Percentiles rank a stretch among this genome's conserved stretches.
These are phyloP conservation scores for Fusarium sp. DNA, from an alignment of 2,329 filamentous ascomycete species.

Conservation along the genomic window DNA sequence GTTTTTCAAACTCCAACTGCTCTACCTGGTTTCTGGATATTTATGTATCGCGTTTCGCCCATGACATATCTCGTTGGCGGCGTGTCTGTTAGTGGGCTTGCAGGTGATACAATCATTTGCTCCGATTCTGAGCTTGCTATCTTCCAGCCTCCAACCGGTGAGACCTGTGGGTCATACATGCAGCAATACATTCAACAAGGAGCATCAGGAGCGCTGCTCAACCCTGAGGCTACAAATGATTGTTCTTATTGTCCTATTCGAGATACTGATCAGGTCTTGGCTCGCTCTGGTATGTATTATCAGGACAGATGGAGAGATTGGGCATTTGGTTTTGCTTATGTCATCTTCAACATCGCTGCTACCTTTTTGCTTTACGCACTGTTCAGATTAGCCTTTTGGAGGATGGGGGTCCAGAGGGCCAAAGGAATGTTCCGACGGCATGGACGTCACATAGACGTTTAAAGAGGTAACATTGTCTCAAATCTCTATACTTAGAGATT, in stretches of 20 bases:
- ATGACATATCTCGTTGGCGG: slow-evolving; percentile 14
- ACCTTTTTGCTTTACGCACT: background rate
- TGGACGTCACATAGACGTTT: background rate
- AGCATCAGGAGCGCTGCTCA: background rate
- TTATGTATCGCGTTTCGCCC: slow-evolving; percentile 67
- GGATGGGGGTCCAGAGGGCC: background rate
- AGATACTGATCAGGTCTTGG: background rate
- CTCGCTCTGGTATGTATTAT: slow-evolving; percentile 6
- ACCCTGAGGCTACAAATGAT: background rate
- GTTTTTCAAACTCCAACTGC: slow-evolving; percentile 69
- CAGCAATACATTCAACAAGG: background rate
- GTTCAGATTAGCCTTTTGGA: background rate
- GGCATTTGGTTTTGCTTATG: slow-evolving; percentile 2
- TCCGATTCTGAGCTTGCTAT: slow-evolving; percentile 4
- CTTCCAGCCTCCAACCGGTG: background rate
- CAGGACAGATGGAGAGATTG: slow-evolving; percentile 5
- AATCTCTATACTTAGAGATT: too few species aligned
- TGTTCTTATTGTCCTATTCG: slow-evolving; percentile 4
- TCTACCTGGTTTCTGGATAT: slow-evolving; percentile 80
- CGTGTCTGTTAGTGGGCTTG: background rate
- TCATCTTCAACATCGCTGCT: background rate
- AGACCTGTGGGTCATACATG: slow-evolving; percentile 6
- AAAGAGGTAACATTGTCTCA: too few species aligned
- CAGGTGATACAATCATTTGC: background rate
- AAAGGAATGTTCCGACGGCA: background rate